Evolutionary conservation across 1,139 yeast species (phyloP), one percentile per base, ranked within the genome.

Genomic region (Debaryomyces coudertii): DNA sequence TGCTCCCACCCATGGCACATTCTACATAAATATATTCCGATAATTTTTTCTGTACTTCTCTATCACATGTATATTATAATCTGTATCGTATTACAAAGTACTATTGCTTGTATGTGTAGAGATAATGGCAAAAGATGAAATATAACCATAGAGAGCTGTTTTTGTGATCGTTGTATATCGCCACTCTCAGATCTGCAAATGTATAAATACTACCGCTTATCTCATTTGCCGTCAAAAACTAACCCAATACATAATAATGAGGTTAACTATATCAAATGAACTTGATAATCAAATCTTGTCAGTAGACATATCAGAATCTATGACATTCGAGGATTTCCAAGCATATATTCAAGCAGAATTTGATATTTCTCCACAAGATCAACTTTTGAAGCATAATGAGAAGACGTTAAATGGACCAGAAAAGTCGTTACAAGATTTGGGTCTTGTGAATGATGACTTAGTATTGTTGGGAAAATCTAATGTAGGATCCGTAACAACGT

Each of bases 301-400:
- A 1, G 76, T 82, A 1, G 90, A 85, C 45, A 75, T 85, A 2
- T 81, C 90, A 2, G 79, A 71, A 1, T 85, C 85, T 15, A 78
- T 90, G 71, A 61, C 81, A 0, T 62, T 90, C 7, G 76, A 65
- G 11, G 97, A 90, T 61, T 78, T 92, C 56, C 76, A 81, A 50
- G 96, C 95, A 0, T 84, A 87, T 53, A 63, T 92, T 5, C 90
- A 85, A 53, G 84, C 90, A 2, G 97, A 90, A 58, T 79, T 90
- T 16, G 77, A 72, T 20, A 75, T 85, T 30, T 71, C 72, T 5
- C 71, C 80, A 2, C 51, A 54, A 0, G 57, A 67, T 18, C 88
- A 85, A 58, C 63, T 74, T 11, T 56, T 87, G 43, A 62, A 71
- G 25, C 72, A 70, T 54, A 73, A 84, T 52, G 79, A 79, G 44